Conservation (phyloP, 768 basidiomycete species). For the Rhizopogon salebrosus region DNA sequence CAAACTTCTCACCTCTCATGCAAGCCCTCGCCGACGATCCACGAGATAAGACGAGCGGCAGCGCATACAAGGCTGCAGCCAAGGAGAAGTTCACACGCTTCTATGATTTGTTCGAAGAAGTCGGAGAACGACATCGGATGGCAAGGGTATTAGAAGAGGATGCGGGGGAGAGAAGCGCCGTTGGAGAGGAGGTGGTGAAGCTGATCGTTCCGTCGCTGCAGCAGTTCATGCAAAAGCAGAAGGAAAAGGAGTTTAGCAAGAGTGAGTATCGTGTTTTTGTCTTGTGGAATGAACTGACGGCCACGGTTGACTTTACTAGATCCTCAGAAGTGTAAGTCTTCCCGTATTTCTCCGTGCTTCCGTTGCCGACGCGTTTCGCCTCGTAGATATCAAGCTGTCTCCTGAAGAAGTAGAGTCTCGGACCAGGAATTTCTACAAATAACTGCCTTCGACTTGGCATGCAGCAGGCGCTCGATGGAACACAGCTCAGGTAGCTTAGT, state of each 20-base stretch:
- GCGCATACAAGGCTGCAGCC: slow-evolving; percentile 46
- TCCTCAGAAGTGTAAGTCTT: slow-evolving; percentile 46
- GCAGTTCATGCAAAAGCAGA: slow-evolving; percentile 68
- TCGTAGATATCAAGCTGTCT: slow-evolving; percentile 71
- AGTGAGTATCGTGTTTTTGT: slow-evolving; percentile 39
- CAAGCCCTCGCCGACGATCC: slow-evolving; percentile 50
- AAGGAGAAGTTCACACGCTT: slow-evolving; percentile 85
- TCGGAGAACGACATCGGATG: slow-evolving; percentile 68
- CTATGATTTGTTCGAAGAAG: slow-evolving; percentile 76
- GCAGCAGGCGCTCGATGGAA: too few species aligned
- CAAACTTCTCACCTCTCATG: slow-evolving; percentile 76
- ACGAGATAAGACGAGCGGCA: slow-evolving; percentile 41
- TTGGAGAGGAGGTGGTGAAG: slow-evolving; percentile 72
- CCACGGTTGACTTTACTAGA: slow-evolving; percentile 24
- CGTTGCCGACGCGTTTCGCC: slow-evolving; percentile 10
- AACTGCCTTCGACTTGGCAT: not conserved
- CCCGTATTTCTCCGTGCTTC: not conserved
- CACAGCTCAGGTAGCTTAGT: too few species aligned
- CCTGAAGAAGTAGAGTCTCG: slow-evolving; percentile 70
- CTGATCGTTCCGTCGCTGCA: slow-evolving; percentile 72
- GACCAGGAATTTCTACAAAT: slow-evolving; percentile 57
- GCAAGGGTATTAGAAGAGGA: slow-evolving; percentile 72
- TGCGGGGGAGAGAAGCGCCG: slow-evolving; percentile 45
- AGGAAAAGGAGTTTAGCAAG: slow-evolving; percentile 81
- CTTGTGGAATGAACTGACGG: not conserved